These are phyloP conservation scores for Fagopyrum homotropicum DNA, from an alignment of 148 eudicot genomes.

Conservation along the genomic window DNA sequence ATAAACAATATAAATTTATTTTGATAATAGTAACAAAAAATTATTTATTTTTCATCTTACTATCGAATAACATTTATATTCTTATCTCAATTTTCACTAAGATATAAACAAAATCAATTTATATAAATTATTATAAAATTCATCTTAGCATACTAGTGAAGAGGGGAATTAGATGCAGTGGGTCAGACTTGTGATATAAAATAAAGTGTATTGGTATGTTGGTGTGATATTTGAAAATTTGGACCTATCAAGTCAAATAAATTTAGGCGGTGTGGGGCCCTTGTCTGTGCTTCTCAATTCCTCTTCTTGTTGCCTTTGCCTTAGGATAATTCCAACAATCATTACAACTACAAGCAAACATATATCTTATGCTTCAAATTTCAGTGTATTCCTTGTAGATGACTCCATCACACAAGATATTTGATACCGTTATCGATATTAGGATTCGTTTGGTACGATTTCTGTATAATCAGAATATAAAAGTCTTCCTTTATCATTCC, in stretches of 20 bases:
- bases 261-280: conserved; percentile 1
- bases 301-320: not conserved
- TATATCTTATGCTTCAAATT: no score
- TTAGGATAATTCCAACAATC: not conserved
- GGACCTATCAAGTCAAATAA: not conserved
- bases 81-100: no score
- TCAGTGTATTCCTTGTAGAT: not conserved
- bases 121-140: no score
- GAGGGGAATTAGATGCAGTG: conserved; percentile 3
- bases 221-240: not conserved
- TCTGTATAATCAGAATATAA: not conserved
- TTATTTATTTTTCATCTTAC: no score
- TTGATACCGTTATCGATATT: no score
- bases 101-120: no score
- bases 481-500: not conserved
- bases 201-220: not conserved
- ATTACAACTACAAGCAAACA: not conserved
- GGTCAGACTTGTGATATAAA: not conserved
- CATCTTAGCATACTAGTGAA: not conserved
- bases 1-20: no score
- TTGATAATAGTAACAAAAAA: no score
- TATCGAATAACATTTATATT: no score
- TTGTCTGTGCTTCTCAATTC: not conserved
- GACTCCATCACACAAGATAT: not conserved
- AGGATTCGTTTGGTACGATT: no score